Evolutionary conservation across 176 grass and related monocot species (phyloP).

Genomic region (Oryza coarctata): DNA sequence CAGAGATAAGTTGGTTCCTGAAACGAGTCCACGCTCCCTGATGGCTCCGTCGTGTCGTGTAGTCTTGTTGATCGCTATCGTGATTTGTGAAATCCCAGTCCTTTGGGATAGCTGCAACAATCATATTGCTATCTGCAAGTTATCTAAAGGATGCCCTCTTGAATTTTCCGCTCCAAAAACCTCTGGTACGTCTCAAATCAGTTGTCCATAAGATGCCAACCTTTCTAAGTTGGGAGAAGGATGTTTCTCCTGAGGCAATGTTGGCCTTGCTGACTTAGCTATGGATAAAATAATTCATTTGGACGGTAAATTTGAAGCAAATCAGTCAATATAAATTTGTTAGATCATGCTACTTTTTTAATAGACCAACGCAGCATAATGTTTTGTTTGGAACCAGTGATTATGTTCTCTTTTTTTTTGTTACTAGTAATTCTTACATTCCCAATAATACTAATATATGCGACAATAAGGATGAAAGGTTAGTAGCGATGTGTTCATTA

Average conservation of each 20-base stretch:
- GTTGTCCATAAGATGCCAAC: background rate
- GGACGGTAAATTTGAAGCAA: background rate
- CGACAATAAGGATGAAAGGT: background rate
- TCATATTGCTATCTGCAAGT: background rate
- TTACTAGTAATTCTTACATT: background rate
- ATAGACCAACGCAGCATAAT: background rate
- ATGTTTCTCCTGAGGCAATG: background rate
- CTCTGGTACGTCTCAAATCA: too few species aligned
- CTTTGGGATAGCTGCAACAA: background rate
- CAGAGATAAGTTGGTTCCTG: background rate
- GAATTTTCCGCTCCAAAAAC: background rate
- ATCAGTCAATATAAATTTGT: too few species aligned
- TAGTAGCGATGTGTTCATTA: background rate
- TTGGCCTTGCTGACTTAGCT: background rate
- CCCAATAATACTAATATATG: background rate
- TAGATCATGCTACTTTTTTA: background rate
- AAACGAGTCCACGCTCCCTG: slow-evolving; percentile 10
- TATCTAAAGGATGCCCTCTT: background rate
- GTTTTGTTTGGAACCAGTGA: background rate
- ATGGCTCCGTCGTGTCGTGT: background rate
- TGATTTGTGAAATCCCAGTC: background rate
- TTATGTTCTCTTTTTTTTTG: background rate
- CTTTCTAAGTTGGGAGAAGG: background rate
- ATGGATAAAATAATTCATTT: background rate
- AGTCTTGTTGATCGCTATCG: background rate